Evolutionary conservation across 345 rosid genomes (phyloP).

Genomic region (Cardamine occulta): DNA sequence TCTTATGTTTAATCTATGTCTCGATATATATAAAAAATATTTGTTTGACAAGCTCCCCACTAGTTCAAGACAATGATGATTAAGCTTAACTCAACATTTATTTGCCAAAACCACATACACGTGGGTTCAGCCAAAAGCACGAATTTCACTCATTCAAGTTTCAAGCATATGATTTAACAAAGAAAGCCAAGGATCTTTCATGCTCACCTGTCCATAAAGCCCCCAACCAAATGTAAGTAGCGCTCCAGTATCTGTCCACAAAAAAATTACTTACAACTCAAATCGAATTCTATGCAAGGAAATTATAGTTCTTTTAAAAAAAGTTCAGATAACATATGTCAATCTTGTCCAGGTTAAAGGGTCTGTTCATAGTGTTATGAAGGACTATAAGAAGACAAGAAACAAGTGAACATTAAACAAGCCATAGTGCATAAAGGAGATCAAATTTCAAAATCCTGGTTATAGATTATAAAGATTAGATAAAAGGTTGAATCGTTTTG

Average conservation of each 20-base stretch:
- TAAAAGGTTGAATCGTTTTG: neutral
- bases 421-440: neutral
- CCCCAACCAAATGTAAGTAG: slow-evolving; percentile 99
- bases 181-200: slow-evolving; percentile 24
- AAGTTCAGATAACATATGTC: neutral
- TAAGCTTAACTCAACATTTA: neutral
- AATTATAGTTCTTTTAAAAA: neutral
- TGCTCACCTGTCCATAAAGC: slow-evolving; percentile 94
- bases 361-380: neutral
- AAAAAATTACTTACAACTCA: slow-evolving; percentile 27
- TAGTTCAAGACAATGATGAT: slow-evolving; percentile 23
- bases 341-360: slow-evolving; percentile 19
- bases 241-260: slow-evolving; percentile 86
- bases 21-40: neutral
- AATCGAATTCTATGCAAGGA: neutral
- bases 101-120: neutral
- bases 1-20: slow-evolving; percentile 1
- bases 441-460: neutral
- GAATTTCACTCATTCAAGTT: slow-evolving; percentile 16
- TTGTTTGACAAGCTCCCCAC: neutral
- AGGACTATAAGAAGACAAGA: slow-evolving; percentile 4
- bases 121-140: slow-evolving; percentile 10
- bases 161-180: slow-evolving; percentile 6
- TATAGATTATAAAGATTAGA: slow-evolving; percentile 1
- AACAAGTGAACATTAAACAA: slow-evolving; percentile 4